Base-by-base conservation (phyloP, 2,329 filamentous ascomycete species). In the Xenoacremonium recifei region DNA sequence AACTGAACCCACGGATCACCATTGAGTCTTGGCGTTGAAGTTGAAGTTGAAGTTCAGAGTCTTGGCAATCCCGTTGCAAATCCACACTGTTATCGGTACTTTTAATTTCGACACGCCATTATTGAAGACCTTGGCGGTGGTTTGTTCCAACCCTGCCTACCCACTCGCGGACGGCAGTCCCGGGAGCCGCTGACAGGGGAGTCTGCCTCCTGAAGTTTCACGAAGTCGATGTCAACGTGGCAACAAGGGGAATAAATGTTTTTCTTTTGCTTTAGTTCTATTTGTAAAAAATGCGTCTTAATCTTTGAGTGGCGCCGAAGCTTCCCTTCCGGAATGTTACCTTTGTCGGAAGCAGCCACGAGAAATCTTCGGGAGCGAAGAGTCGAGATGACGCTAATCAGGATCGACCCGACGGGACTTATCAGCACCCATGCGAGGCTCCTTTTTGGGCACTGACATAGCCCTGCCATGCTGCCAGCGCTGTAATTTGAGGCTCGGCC, bases 401-500 rank as follows among this genome's bases (percentile, higher is more conserved):
- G n/a, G n/a, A n/a, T n/a, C n/a, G n/a, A n/a, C n/a, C 13, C 23
- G 13, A 32, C 15, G 6, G 6, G 6, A 15, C 29, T 32, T 11
- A 32, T 32, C 29, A 32, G 6, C 9, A 32, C 6, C 29, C 29
- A 32, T 32, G 29, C 16, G 6, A 6, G 6, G 10, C 29, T 15
- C 29, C 23, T 27, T 27, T 27, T 10, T 11, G 29, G 9, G 29
- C 29, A 6, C 6, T 32, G 15, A 32, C 29, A 6, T 10, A 6
- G 16, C 15, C 18, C 39, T 51, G 42, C 40, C 47, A 44, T 50
- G 38, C 38, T 40, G n/a, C 35, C 40, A 44, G 39, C 32, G 23
- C 44, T 36, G 6, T 40, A 37, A 44, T 27, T 40, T 57, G 51
- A 57, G 51, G 53, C 54, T 56, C 54, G 49, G 53, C 36, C 47